Percentiles rank a stretch among this genome's conserved stretches.
phyloP scores from a whole-genome alignment of 345 rosid genomes.

The Erodium maritimum region DNA sequence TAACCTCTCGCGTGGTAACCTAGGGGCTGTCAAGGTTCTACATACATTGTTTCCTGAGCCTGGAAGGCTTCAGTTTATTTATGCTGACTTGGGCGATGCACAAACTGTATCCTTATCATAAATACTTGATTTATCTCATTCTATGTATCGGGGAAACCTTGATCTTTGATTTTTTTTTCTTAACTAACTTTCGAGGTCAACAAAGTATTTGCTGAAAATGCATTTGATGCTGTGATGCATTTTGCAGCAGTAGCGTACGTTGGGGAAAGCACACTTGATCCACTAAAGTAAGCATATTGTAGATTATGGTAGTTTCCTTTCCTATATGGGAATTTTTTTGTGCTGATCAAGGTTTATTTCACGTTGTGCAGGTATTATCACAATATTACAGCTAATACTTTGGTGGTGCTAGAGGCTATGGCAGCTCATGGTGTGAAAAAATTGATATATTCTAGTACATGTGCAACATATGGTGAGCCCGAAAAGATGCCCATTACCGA shows the following conservation, averaged over 20 bases:
- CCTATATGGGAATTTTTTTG: no score
- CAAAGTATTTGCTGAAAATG: constrained; percentile 73
- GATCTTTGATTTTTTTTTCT: constrained; percentile 23
- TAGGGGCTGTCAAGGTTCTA: constrained; percentile 78
- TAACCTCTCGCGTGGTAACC: constrained; percentile 90
- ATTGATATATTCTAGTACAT: constrained; percentile 92
- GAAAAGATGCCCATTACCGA: constrained; percentile 91
- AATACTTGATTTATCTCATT: background rate
- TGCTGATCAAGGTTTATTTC: constrained; percentile 4
- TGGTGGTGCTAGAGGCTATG: constrained; percentile 81
- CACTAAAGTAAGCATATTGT: constrained; percentile 59
- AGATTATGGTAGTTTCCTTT: background rate
- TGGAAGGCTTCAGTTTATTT: constrained; percentile 87
- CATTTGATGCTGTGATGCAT: constrained; percentile 97
- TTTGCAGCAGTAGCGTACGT: constrained; percentile 99
- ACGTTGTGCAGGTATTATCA: constrained; percentile 71
- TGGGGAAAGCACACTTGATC: constrained; percentile 92
- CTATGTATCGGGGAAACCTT: background rate
- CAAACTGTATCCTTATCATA: constrained; percentile 50
- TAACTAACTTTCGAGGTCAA: constrained; percentile 50
- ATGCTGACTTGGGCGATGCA: constrained; percentile 84
- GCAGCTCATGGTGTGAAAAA: constrained; percentile 71
- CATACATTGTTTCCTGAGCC: constrained; percentile 81
- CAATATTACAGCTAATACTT: constrained; percentile 90
- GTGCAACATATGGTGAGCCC: constrained; percentile 98